Base-by-base conservation (phyloP, 2,329 filamentous ascomycete genomes). In the Ophiostoma sp. region DNA sequence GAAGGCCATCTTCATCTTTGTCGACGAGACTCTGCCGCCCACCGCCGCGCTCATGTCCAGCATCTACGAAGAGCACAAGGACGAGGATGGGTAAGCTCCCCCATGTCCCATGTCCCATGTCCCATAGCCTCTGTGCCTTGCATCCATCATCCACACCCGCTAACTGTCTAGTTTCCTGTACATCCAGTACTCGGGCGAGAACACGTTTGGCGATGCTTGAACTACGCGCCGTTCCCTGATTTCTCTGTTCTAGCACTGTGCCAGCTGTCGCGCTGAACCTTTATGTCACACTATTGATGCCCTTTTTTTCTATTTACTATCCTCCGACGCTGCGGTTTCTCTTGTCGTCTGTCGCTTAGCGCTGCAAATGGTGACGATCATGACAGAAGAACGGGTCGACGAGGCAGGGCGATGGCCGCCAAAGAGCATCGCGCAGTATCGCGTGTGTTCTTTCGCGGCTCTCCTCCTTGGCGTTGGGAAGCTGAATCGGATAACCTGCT, bases 1-100 rank as follows among this genome's bases (percentile, higher is more conserved):
- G 85, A 99, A 99, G 87, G 95, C 95, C 78, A 99, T 99, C 83
- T 99, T 99, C 86, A 98, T 99, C 86, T 99, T 98, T 82, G 95
- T 99, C 77, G 94, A 98, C 79, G 95, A 98, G 82, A 94, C 97
- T 66, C 86, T 99, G 68, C 95, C 95, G 66, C 95, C 95, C 2
- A 98, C 95, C 8, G 95, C 95, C 70, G 95, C 95, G 70, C 87
- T 99, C 67, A 99, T 99, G 95, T 97, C 93, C 84, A 96, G 91
- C 80, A 98, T 99, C 82, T 99, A 99, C 80, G 95, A 99, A 81
- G 94, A 98, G 81, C 95, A 99, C 87, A 98, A 99, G 85, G 87
- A 89, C 73, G 86, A 89, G 78, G 87, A 90, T 76, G 87, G 87
- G 83, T 89, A 81, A 68, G 82, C 66, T 8, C 52, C 41, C 66